Evolutionary conservation across 208 protist species (phyloP).

Genomic region (Wallacemonas rigidus): DNA sequence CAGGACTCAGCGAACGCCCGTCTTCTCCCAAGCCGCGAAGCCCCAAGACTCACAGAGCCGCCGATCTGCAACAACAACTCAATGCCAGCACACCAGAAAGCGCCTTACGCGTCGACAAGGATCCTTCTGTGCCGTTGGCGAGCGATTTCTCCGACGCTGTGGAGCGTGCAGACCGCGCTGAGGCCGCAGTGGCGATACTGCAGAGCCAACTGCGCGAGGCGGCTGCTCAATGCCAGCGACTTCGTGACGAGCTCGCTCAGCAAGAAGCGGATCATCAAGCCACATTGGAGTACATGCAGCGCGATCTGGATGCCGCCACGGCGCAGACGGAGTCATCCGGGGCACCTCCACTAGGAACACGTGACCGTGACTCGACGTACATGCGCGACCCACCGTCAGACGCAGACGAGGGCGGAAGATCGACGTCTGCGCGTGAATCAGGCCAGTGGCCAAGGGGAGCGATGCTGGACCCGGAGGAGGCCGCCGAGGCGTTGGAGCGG

Average conservation of each 20-base stretch:
- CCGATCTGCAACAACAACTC: neutral
- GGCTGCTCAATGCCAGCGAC: neutral
- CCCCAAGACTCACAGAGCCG: neutral
- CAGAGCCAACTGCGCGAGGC: conserved; percentile 19
- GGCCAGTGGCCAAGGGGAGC: neutral
- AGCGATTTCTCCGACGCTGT: no score
- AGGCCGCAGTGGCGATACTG: conserved; percentile 17
- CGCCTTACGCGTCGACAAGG: neutral
- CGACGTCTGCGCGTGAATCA: no score
- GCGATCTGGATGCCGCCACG: neutral
- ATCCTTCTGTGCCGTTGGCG: no score
- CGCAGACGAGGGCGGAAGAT: no score
- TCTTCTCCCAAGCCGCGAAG: neutral
- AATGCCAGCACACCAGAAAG: neutral
- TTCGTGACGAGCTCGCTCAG: neutral
- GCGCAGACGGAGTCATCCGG: neutral
- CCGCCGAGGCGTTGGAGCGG: neutral
- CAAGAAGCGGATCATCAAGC: conserved; percentile 18
- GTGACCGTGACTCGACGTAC: neutral
- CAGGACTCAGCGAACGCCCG: neutral
- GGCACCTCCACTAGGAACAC: neutral
- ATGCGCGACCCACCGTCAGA: no score
- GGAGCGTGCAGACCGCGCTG: neutral
- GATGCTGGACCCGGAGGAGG: neutral
- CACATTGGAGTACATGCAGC: neutral